Conservation (phyloP, 2,329 filamentous ascomycete genomes). For the Penicillium sclerotigenum region DNA sequence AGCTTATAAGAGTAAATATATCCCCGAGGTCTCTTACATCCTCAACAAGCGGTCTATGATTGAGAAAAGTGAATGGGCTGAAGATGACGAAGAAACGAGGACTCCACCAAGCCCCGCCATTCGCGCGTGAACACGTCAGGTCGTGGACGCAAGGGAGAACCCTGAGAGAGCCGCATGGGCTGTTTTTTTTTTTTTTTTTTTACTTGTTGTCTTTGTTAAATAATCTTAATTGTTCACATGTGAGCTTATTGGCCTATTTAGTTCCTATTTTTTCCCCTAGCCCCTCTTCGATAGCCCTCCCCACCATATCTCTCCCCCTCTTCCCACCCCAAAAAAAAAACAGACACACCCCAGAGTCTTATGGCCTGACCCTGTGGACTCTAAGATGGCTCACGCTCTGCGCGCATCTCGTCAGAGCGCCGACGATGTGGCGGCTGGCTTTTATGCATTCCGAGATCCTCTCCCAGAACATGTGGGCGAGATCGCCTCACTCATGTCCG, state of each 20-base stretch:
- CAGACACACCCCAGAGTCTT: neutral
- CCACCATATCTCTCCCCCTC: neutral
- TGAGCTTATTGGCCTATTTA: conserved; percentile 7
- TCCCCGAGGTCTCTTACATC: neutral
- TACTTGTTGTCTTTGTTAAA: neutral
- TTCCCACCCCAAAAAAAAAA: neutral
- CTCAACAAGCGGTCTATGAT: neutral
- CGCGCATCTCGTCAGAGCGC: conserved; percentile 47
- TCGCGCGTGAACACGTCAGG: conserved; percentile 27
- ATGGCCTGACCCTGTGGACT: conserved; percentile 21
- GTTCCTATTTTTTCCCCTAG: neutral
- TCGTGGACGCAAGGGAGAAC: conserved; percentile 12
- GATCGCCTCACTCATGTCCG: conserved; percentile 53
- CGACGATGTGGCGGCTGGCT: conserved; percentile 52
- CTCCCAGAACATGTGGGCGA: conserved; percentile 52
- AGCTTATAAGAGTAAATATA: neutral
- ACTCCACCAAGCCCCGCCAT: conserved; percentile 24
- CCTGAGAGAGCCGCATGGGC: conserved; percentile 25
- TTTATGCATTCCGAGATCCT: conserved; percentile 50
- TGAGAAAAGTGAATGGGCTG: neutral
- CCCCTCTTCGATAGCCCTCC: neutral
- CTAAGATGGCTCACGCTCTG: conserved; percentile 43
- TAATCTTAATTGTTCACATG: conserved; percentile 11
- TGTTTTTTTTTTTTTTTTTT: neutral
- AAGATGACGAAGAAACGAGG: neutral